These are phyloP conservation scores for Sclerotinia trifoliorum DNA, from an alignment of 2,329 filamentous ascomycete genomes.

Conservation along the genomic window DNA sequence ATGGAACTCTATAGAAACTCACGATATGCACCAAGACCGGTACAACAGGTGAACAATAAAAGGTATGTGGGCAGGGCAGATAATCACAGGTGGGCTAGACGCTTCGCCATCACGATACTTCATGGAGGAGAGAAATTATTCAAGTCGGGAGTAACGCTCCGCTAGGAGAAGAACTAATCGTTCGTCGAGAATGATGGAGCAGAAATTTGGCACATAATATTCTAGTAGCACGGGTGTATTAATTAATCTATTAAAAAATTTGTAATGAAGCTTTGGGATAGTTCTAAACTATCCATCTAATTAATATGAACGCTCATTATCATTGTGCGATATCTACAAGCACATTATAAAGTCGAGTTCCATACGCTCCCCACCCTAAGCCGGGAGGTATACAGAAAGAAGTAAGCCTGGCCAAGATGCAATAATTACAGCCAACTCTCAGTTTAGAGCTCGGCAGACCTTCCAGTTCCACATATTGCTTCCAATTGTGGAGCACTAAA, in stretches of 20 bases:
- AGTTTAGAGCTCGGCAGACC: constrained; percentile 30
- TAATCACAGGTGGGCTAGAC: not conserved
- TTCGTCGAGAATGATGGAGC: not conserved
- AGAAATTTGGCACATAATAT: not conserved
- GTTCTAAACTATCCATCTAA: not conserved
- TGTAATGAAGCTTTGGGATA: not conserved
- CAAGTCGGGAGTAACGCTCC: not conserved
- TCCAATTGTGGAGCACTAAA: constrained; percentile 35
- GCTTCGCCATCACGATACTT: not conserved
- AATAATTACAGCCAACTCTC: not conserved
- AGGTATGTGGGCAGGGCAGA: not conserved
- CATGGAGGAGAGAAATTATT: not conserved
- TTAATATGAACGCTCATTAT: constrained; percentile 1
- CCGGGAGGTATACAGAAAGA: not conserved
- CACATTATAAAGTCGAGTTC: not conserved
- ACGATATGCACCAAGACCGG: not conserved
- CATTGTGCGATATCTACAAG: not conserved
- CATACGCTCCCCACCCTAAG: not conserved
- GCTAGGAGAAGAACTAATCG: not conserved
- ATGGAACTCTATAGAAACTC: too few species aligned
- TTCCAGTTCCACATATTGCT: constrained; percentile 38
- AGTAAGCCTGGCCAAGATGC: not conserved
- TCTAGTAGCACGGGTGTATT: not conserved
- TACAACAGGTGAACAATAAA: not conserved
- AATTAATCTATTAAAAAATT: not conserved